phyloP scores from a whole-genome alignment of 257 asterid species.

The Plantago ovata region DNA sequence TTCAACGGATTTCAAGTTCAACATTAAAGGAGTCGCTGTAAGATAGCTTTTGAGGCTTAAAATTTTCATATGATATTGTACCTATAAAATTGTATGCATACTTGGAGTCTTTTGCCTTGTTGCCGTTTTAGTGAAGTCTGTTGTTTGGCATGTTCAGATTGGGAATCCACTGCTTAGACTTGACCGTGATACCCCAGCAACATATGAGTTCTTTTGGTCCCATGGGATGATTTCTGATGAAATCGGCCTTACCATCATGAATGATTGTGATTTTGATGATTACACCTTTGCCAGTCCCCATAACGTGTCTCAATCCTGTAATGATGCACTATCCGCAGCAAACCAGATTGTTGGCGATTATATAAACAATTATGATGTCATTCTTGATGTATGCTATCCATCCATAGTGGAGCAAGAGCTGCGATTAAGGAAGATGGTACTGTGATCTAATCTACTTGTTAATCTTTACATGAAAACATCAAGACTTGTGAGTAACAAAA shows the following conservation, averaged over 20 bases:
- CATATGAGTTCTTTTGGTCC: slow-evolving; percentile 85
- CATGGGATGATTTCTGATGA: slow-evolving; percentile 99
- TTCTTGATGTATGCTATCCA: slow-evolving; percentile 94
- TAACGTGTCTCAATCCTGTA: slow-evolving; percentile 61
- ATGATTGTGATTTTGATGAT: slow-evolving; percentile 81
- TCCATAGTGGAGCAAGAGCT: slow-evolving; percentile 90
- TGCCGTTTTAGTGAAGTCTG: neutral
- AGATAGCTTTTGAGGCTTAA: slow-evolving; percentile 25
- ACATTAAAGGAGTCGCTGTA: slow-evolving; percentile 87
- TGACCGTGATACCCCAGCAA: slow-evolving; percentile 82
- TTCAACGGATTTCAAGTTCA: slow-evolving; percentile 66
- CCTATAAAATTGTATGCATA: neutral
- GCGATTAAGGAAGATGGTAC: slow-evolving; percentile 70
- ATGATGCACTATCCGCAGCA: slow-evolving; percentile 58
- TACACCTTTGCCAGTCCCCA: slow-evolving; percentile 71
- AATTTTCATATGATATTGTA: neutral
- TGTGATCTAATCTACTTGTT: neutral
- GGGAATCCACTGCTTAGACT: slow-evolving; percentile 95
- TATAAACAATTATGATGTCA: slow-evolving; percentile 73
- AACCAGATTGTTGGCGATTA: slow-evolving; percentile 65
- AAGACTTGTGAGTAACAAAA: neutral
- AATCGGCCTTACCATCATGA: slow-evolving; percentile 63
- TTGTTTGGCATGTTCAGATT: slow-evolving; percentile 41
- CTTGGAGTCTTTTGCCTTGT: neutral
- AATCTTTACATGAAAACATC: neutral